Percentiles rank a stretch among this genome's conserved stretches.
phyloP scores from a whole-genome alignment of 2,329 filamentous ascomycete species.

The Bipolaris cookei region DNA sequence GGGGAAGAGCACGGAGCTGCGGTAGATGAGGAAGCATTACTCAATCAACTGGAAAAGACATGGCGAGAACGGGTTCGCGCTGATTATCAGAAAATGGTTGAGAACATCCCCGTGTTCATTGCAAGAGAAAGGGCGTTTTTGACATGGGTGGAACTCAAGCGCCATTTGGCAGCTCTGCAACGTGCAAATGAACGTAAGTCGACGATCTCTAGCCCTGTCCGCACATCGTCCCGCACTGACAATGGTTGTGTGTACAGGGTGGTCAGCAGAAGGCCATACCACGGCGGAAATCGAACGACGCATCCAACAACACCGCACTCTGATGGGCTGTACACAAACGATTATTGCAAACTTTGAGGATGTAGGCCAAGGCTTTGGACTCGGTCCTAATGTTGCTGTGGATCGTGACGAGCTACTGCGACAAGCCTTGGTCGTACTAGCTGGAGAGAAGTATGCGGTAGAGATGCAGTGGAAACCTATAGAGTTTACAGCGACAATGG shows the following conservation, averaged over 20 bases:
- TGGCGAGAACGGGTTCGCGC: slow-evolving; percentile 43
- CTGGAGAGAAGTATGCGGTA: slow-evolving; percentile 39
- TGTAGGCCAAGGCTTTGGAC: slow-evolving; percentile 34
- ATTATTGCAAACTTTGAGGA: slow-evolving; percentile 42
- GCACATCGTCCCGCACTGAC: slow-evolving; percentile 11
- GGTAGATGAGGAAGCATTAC: slow-evolving; percentile 40
- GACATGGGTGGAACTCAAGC: slow-evolving; percentile 45
- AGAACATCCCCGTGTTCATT: slow-evolving; percentile 39
- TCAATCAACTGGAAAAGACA: slow-evolving; percentile 38
- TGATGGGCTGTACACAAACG: slow-evolving; percentile 44
- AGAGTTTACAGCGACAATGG: slow-evolving; percentile 39
- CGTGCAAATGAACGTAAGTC: slow-evolving; percentile 42
- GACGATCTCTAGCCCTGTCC: not conserved
- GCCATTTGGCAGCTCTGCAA: slow-evolving; percentile 44
- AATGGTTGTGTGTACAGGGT: slow-evolving; percentile 27
- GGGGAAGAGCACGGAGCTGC: slow-evolving; percentile 30
- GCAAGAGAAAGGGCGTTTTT: slow-evolving; percentile 44
- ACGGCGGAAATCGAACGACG: slow-evolving; percentile 41
- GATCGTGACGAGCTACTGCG: slow-evolving; percentile 42
- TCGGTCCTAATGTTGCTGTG: slow-evolving; percentile 24
- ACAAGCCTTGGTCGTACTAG: slow-evolving; percentile 44
- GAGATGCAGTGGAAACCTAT: slow-evolving; percentile 43
- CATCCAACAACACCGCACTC: slow-evolving; percentile 42
- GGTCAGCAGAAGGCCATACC: slow-evolving; percentile 38
- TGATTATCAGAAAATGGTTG: slow-evolving; percentile 34